These are phyloP conservation scores for Parachaetomium inaequale DNA, from an alignment of 495 filamentous ascomycete genomes.

Conservation along the genomic window DNA sequence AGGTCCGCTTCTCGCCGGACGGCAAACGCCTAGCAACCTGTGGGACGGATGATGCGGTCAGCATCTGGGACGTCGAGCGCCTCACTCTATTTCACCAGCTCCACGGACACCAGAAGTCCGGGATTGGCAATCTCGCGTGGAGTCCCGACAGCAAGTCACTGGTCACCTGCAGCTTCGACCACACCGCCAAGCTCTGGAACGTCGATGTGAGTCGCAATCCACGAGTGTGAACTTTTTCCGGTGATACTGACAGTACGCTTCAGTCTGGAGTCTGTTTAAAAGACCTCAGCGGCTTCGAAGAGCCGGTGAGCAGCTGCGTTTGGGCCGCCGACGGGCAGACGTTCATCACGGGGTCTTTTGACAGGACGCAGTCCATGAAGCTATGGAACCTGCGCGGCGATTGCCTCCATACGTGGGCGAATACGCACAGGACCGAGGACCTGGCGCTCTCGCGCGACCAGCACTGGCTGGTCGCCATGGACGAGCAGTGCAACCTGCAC, in stretches of 20 bases:
- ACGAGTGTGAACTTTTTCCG: not conserved
- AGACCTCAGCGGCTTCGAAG: constrained; percentile 62
- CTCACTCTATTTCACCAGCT: constrained; percentile 65
- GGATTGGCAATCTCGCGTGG: constrained; percentile 76
- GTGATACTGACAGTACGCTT: not conserved
- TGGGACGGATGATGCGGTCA: constrained; percentile 65
- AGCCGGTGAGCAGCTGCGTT: constrained; percentile 79
- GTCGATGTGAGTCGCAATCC: constrained; percentile 54
- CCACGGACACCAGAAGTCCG: constrained; percentile 56
- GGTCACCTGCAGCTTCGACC: constrained; percentile 75
- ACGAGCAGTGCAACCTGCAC: constrained; percentile 63
- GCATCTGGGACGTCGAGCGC: constrained; percentile 75
- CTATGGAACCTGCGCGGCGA: constrained; percentile 63
- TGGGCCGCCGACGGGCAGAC: constrained; percentile 78
- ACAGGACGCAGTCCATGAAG: constrained; percentile 60
- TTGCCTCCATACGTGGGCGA: constrained; percentile 57
- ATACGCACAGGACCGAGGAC: constrained; percentile 76
- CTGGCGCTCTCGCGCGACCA: constrained; percentile 78
- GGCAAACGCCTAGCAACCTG: constrained; percentile 79
- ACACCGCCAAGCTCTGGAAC: constrained; percentile 75
- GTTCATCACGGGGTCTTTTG: constrained; percentile 78
- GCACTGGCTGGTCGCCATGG: constrained; percentile 70
- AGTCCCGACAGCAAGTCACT: constrained; percentile 85
- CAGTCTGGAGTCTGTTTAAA: constrained; percentile 68
- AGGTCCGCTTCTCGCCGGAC: constrained; percentile 84